phyloP scores from a whole-genome alignment of 2,329 filamentous ascomycete species.

The Sporothrix luriei region DNA sequence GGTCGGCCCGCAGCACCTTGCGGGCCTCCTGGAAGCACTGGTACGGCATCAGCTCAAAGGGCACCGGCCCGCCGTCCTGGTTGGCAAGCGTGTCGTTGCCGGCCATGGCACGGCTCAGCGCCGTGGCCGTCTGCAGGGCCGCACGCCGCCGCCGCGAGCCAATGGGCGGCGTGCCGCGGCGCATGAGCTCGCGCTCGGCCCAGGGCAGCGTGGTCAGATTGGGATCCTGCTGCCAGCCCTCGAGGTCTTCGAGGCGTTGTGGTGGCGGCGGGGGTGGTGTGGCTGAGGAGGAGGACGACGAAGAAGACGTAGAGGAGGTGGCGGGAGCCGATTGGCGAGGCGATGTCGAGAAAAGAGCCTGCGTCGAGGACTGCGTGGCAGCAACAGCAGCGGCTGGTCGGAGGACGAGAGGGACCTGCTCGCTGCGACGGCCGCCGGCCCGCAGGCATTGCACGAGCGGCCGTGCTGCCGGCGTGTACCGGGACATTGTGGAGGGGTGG shows the following conservation, averaged over 20 bases:
- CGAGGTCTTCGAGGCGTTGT: conserved; percentile 37
- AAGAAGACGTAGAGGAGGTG: conserved; percentile 13
- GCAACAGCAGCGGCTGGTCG: conserved; percentile 10
- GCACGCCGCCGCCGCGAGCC: conserved; percentile 83
- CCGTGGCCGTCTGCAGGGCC: conserved; percentile 55
- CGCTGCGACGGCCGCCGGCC: conserved; percentile 13
- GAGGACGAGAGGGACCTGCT: conserved; percentile 14
- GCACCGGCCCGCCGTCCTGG: conserved; percentile 61
- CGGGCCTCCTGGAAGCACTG: conserved; percentile 97
- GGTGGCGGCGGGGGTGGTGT: conserved; percentile 7
- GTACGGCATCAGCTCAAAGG: conserved; percentile 92
- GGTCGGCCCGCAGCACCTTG: conserved; percentile 76
- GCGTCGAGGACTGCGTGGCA: not conserved
- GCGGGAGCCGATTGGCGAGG: conserved; percentile 1
- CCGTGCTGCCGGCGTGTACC: conserved; percentile 35
- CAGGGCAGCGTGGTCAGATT: conserved; percentile 65
- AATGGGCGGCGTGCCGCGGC: conserved; percentile 69
- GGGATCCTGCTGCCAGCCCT: conserved; percentile 61
- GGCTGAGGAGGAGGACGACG: conserved; percentile 1
- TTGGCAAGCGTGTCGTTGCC: conserved; percentile 21
- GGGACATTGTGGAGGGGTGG: conserved; percentile 28
- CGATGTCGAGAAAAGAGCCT: conserved; percentile 18
- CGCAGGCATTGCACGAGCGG: conserved; percentile 36
- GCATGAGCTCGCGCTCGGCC: conserved; percentile 69
- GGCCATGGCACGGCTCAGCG: not conserved